Base-by-base conservation (phyloP, 169 alveolate species). In the Besnoitia besnoiti region DNA sequence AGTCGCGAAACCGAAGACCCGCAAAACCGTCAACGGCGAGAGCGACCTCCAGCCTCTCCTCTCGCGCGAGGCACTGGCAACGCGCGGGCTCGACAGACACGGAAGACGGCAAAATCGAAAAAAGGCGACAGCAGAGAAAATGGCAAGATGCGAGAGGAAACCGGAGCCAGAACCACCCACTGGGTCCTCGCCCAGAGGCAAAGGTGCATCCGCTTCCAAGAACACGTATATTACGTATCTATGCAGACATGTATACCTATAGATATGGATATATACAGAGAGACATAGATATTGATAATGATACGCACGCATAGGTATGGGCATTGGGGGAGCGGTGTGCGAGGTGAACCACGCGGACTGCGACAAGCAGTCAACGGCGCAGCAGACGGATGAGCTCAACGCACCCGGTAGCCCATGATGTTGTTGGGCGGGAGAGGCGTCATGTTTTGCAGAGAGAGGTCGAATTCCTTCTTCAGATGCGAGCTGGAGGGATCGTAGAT, bases 401-500 rank as follows among this genome's bases (percentile, higher is more conserved):
- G 8, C 24, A 90, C 93, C 39, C 51, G 80, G 76, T 67, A 90
- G 59, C 93, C 93, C 47, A 85, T 55, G 76, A 59, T 46, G 12
- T 44, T 44, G 59, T 77, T 77, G 33, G 87, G 87, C 12, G 87
- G 30, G 55, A 77, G 39, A 8, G 76, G 40, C 0, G 27, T 90
- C 35, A 90, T 37, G 27, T 77, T 49, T 30, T 77, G 50, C 35
- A 90, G 76, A 35, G 73, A 61, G 24, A 90, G 59, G 24, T 12
- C 24, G 40, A 7, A 30, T 76, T 90, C 90, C 49, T 47, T 85
- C 49, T 24, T 59, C 44, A 79, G 59, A 39, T 67, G 77, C 50
- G 92, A 47, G 90, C 24, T 21, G n/a, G 89, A 19, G 42, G 93
- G 94, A 42, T 93, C 90, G 27, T n/a, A 90, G 24, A 95, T 94